Percentiles rank a stretch among this genome's conserved stretches.
These are phyloP conservation scores for Mycena albidolilacea DNA, from an alignment of 768 basidiomycete genomes.

Conservation along the genomic window DNA sequence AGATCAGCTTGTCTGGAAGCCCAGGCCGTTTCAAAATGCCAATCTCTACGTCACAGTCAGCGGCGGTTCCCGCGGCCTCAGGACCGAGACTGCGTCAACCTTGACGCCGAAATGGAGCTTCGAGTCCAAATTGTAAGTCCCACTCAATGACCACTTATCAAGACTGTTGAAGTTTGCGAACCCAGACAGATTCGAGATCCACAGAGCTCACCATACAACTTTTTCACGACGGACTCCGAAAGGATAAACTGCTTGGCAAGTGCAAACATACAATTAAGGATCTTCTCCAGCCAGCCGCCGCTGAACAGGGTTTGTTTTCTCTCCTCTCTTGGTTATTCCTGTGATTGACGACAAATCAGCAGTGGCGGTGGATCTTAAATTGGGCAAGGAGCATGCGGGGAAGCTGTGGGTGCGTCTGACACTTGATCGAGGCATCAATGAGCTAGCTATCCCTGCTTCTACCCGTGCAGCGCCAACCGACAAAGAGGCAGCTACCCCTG, in stretches of 20 bases:
- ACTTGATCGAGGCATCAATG: constrained; percentile 1
- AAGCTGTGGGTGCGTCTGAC: neutral
- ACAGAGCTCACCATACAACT: constrained; percentile 4
- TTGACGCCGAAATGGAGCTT: constrained; percentile 5
- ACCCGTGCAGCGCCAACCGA: neutral
- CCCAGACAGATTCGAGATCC: neutral
- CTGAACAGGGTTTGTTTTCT: constrained; percentile 3
- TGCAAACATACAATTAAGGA: constrained; percentile 2
- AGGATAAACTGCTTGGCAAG: constrained; percentile 6
- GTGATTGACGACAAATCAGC: neutral
- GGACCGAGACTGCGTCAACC: constrained; percentile 4
- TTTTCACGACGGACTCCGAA: neutral
- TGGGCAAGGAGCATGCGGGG: neutral
- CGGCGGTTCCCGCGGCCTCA: constrained; percentile 1
- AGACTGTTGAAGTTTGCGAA: neutral
- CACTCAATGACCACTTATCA: constrained; percentile 1
- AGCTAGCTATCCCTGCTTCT: neutral
- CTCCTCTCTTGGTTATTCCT: neutral
- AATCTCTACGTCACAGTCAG: constrained; percentile 2
- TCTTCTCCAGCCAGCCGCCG: constrained; percentile 5
- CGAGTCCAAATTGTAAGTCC: constrained; percentile 4
- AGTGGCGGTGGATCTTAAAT: constrained; percentile 4
- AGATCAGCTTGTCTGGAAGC: constrained; percentile 4
- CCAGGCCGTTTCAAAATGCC: neutral
- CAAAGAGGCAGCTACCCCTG: constrained; percentile 3